Evolutionary conservation across 345 rosid genomes (phyloP), one percentile per base, ranked within the genome.

Genomic region (Viola odorata): DNA sequence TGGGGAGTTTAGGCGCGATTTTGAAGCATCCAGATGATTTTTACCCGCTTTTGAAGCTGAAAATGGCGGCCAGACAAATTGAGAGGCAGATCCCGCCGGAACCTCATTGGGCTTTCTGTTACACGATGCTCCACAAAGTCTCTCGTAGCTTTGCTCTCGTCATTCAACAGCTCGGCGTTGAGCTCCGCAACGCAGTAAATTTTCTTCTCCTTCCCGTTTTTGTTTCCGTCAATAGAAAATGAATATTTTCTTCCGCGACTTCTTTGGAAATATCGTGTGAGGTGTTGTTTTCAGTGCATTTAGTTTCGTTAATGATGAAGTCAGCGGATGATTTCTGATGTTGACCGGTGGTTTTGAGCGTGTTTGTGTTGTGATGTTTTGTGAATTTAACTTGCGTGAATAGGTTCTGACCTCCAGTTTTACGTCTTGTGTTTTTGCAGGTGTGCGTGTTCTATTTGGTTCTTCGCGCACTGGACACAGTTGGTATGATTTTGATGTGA

Each of bases 381-480:
- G 32, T 23, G 1, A 23, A 23, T 23, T 23, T 23, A 23, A 23
- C 32, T 23, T 23, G 32, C 32, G 32, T 23, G 32, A 23, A 23
- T 23, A 23, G 32, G 32, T 23, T 23, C 32, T 23, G 32, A 23
- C 2, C 2, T 23, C 32, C 32, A 23, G 32, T 23, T 23, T 23
- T 23, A 23, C 32, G 32, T 23, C 32, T 49, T 11, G 5, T 66
- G 55, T 32, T 65, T 70, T 52, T 81, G 68, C 82, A 92, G 98
- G 90, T 92, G 50, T 87, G 94, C 80, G 78, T 92, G 55, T 89
- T 92, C 73, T 89, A 89, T 75, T 71, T 92, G 85, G 97, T 92
- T 75, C 96, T 89, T 56, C 88, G 96, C 62, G 98, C 96, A 58
- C 97, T 92, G 44, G 98, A 92, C 61, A 92, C 98, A 16, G 96